Evolutionary conservation across 495 filamentous ascomycete genomes (phyloP).

Genomic region (Penicillium paxilli): DNA sequence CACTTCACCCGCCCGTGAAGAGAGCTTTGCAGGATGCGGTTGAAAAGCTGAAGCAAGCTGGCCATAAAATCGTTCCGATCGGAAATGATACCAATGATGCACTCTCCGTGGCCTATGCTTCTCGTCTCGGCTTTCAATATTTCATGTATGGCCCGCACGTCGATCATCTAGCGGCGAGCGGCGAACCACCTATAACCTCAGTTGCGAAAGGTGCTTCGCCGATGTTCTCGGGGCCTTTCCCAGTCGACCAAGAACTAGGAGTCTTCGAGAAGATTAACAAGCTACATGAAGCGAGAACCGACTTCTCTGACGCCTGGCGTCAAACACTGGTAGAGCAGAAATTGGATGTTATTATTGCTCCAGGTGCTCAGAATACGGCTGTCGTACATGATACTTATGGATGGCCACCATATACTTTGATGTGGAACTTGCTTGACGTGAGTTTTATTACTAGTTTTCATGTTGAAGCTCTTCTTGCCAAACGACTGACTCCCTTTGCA

Average conservation of each 20-base stretch:
- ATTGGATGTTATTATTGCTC: constrained; percentile 48
- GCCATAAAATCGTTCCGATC: constrained; percentile 46
- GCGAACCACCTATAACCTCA: constrained; percentile 26
- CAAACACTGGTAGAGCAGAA: constrained; percentile 25
- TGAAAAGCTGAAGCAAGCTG: constrained; percentile 33
- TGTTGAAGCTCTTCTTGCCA: background rate
- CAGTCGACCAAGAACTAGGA: constrained; percentile 24
- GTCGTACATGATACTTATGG: constrained; percentile 50
- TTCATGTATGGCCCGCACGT: constrained; percentile 28
- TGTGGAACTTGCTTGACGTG: constrained; percentile 55
- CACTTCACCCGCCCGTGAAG: constrained; percentile 54
- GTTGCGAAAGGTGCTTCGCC: constrained; percentile 20
- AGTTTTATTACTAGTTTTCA: constrained; percentile 14
- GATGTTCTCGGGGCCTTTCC: constrained; percentile 22
- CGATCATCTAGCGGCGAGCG: constrained; percentile 25
- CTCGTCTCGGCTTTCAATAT: constrained; percentile 27
- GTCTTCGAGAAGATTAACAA: constrained; percentile 18
- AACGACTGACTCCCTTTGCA: background rate
- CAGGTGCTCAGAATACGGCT: constrained; percentile 48
- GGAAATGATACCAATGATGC: constrained; percentile 4
- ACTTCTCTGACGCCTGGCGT: constrained; percentile 21
- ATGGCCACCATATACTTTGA: constrained; percentile 44
- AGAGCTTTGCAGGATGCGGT: constrained; percentile 45
- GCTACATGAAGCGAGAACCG: constrained; percentile 15
- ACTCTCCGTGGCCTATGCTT: constrained; percentile 16